Evolutionary conservation across 768 basidiomycete genomes (phyloP).

Genomic region (Pleurotus djamor): DNA sequence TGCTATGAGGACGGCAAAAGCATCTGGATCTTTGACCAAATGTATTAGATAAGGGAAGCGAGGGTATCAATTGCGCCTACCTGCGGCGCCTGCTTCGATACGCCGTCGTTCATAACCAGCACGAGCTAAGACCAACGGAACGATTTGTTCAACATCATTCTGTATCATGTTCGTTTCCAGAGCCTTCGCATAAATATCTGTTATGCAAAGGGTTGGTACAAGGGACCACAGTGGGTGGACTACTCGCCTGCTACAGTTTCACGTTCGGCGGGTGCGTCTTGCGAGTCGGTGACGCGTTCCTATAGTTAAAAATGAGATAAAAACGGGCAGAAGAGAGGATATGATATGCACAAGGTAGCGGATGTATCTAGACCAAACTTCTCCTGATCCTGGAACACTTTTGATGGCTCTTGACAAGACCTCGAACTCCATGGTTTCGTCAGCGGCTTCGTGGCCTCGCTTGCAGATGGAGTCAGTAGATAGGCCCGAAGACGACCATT

Average conservation of each 20-base stretch:
- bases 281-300: slow-evolving; percentile 41
- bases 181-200: slow-evolving; percentile 60
- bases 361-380: slow-evolving; percentile 78
- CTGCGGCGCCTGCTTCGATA: slow-evolving; percentile 43
- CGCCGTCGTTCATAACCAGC: slow-evolving; percentile 62
- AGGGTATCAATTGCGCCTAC: slow-evolving; percentile 19
- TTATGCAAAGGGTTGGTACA: no score
- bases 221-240: neutral
- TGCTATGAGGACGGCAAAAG: slow-evolving; percentile 49
- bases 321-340: neutral
- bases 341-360: slow-evolving; percentile 54
- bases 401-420: slow-evolving; percentile 57
- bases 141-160: slow-evolving; percentile 60
- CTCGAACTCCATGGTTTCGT: slow-evolving; percentile 34
- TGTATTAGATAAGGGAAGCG: neutral
- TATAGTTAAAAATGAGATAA: slow-evolving; percentile 16
- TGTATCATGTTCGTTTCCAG: slow-evolving; percentile 53
- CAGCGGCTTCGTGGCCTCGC: slow-evolving; percentile 45
- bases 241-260: slow-evolving; percentile 26
- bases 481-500: neutral
- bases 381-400: slow-evolving; percentile 75
- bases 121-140: slow-evolving; percentile 62
- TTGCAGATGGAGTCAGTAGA: slow-evolving; percentile 15
- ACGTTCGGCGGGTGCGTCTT: slow-evolving; percentile 23
- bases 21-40: slow-evolving; percentile 36